phyloP scores from a whole-genome alignment of 2,329 filamentous ascomycete genomes.

The Elsinoe ampelina region DNA sequence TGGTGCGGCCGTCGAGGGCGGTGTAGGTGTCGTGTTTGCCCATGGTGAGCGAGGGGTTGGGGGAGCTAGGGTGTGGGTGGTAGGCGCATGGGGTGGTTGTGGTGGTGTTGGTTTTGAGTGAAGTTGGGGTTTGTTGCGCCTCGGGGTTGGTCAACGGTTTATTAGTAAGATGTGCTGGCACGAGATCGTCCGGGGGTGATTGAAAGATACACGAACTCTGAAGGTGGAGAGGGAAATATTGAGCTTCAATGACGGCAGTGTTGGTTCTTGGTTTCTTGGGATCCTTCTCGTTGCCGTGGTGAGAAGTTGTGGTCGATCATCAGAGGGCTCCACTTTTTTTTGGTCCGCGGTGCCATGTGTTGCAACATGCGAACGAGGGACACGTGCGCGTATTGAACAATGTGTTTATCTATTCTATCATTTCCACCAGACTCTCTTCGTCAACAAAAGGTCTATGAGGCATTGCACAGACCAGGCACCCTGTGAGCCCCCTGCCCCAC shows the following conservation, averaged over 20 bases:
- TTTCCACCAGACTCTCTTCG: too few relatives aligned
- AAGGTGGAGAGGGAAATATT: background rate
- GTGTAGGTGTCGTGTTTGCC: background rate
- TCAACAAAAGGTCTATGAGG: background rate
- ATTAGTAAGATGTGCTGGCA: too few relatives aligned
- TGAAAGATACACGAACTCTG: too few relatives aligned
- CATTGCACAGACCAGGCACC: conserved; percentile 32
- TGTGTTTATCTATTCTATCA: too few relatives aligned
- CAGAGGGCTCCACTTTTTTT: background rate
- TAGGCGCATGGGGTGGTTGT: background rate
- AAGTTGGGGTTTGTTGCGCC: too few relatives aligned
- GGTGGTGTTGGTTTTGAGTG: background rate
- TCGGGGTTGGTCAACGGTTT: too few relatives aligned
- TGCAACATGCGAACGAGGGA: too few relatives aligned
- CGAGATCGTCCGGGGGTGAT: too few relatives aligned
- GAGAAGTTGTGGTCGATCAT: background rate
- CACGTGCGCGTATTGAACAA: too few relatives aligned
- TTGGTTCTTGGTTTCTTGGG: background rate
- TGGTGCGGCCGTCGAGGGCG: background rate
- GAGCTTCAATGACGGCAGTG: background rate
- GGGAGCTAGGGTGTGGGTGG: background rate
- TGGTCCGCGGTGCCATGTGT: too few relatives aligned
- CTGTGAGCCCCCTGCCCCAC: conserved; percentile 45
- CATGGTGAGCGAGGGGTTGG: background rate
- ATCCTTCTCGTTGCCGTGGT: conserved; percentile 1